Evolutionary conservation across 768 basidiomycete species (phyloP).

Genomic region (Cystofilobasidium macerans): DNA sequence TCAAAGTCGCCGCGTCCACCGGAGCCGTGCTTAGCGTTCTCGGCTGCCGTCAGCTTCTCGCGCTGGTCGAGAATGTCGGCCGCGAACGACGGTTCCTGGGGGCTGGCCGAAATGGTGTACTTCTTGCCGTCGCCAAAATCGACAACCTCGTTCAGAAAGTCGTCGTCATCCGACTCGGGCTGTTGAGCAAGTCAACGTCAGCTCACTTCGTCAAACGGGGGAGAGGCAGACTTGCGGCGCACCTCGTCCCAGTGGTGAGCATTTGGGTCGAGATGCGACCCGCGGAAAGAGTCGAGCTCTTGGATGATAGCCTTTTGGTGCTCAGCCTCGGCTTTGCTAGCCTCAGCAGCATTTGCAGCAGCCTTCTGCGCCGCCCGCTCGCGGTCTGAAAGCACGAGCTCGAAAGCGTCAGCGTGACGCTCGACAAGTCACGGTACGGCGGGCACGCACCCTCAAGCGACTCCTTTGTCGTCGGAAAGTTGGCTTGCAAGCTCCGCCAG

Average conservation of each 20-base stretch:
- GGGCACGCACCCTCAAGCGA: slow-evolving; percentile 62
- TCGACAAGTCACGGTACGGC: background rate
- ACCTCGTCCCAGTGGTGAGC: slow-evolving; percentile 98
- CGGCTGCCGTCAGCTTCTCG: slow-evolving; percentile 40
- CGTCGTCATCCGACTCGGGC: slow-evolving; percentile 72
- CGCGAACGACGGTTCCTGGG: slow-evolving; percentile 14
- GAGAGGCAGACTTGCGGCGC: slow-evolving; percentile 31
- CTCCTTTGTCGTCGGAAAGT: slow-evolving; percentile 96
- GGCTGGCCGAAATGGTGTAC: slow-evolving; percentile 56
- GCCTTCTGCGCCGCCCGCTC: background rate
- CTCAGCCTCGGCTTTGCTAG: slow-evolving; percentile 48
- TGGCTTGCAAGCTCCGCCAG: slow-evolving; percentile 40
- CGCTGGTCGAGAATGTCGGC: slow-evolving; percentile 28
- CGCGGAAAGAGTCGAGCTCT: slow-evolving; percentile 87
- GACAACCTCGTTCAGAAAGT: slow-evolving; percentile 76
- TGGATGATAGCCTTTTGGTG: slow-evolving; percentile 60
- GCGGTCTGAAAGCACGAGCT: background rate
- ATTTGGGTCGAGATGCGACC: slow-evolving; percentile 84
- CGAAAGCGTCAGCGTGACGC: background rate
- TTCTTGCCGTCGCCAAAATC: slow-evolving; percentile 93
- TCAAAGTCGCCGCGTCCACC: slow-evolving; percentile 70
- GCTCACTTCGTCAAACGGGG: too few relatives aligned
- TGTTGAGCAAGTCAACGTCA: slow-evolving; percentile 32
- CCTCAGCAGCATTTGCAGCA: slow-evolving; percentile 34
- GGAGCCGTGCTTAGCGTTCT: slow-evolving; percentile 46